Conservation (phyloP, 148 eudicot species). For the Rhododendron vialii region DNA sequence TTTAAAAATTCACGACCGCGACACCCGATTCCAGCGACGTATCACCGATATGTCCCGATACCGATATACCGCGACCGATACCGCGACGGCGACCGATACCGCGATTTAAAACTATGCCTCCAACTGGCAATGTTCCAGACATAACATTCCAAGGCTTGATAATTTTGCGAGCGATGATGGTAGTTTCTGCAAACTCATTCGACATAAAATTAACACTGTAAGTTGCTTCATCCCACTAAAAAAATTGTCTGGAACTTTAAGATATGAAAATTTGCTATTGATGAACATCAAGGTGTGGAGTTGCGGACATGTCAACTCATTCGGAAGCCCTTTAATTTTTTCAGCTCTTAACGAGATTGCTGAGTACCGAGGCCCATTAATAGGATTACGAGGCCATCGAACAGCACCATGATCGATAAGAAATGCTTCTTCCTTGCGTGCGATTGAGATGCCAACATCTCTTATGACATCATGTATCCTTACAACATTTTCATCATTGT, state of each 20-base stretch:
- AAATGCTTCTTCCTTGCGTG: background rate
- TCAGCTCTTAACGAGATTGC: background rate
- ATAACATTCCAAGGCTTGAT: background rate
- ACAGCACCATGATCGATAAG: background rate
- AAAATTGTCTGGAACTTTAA: background rate
- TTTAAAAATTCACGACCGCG: too few species aligned
- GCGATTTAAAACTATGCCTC: too few species aligned
- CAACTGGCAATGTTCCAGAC: background rate
- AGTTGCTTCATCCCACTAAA: background rate
- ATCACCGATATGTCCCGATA: too few species aligned
- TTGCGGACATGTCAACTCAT: background rate
- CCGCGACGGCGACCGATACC: too few species aligned
- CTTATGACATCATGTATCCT: slow-evolving; percentile 9
- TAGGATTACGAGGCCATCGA: background rate
- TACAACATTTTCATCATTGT: background rate
- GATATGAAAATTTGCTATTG: background rate
- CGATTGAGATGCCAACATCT: slow-evolving; percentile 4
- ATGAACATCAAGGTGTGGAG: background rate
- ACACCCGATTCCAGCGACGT: too few species aligned
- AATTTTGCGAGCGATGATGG: slow-evolving; percentile 5
- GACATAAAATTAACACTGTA: background rate
- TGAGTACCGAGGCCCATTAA: background rate
- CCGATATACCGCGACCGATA: too few species aligned
- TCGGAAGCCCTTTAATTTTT: background rate
- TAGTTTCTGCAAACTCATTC: background rate